Conservation (phyloP, 2,329 filamentous ascomycete species). For the Parastagonospora nodorum region DNA sequence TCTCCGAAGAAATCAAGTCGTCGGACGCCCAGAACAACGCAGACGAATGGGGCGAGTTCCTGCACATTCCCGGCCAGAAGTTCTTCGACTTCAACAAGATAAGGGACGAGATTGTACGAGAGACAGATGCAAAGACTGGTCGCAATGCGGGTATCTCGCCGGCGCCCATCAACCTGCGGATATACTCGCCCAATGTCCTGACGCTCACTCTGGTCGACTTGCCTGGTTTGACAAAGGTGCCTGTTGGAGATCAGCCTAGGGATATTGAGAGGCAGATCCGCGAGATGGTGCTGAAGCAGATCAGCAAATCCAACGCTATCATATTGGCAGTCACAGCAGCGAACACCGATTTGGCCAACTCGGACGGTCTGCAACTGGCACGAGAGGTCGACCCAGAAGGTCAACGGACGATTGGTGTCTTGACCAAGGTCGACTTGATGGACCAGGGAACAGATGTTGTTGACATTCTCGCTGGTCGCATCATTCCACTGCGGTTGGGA, state of each 20-base stretch:
- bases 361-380: slow-evolving; percentile 93
- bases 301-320: slow-evolving; percentile 97
- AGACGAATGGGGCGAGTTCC: slow-evolving; percentile 98
- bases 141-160: slow-evolving; percentile 96
- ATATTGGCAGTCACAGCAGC: slow-evolving; percentile 95
- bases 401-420: slow-evolving; percentile 95
- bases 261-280: slow-evolving; percentile 96
- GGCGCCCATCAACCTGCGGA: slow-evolving; percentile 94
- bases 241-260: slow-evolving; percentile 92
- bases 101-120: slow-evolving; percentile 92
- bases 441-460: slow-evolving; percentile 98
- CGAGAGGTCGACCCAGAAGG: slow-evolving; percentile 97
- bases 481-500: slow-evolving; percentile 91
- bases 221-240: slow-evolving; percentile 94
- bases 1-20: slow-evolving; percentile 64
- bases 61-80: slow-evolving; percentile 96
- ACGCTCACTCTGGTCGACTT: slow-evolving; percentile 96
- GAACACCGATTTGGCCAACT: slow-evolving; percentile 98
- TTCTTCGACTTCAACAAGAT: slow-evolving; percentile 99
- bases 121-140: slow-evolving; percentile 96
- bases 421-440: slow-evolving; percentile 99
- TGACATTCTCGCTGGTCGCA: slow-evolving; percentile 95
- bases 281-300: slow-evolving; percentile 99
- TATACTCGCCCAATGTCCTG: slow-evolving; percentile 97
- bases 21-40: slow-evolving; percentile 86